Evolutionary conservation across 352 stramenopile species (phyloP), one percentile per base, ranked within the genome.

Genomic region (Globisporangium abappressorium): DNA sequence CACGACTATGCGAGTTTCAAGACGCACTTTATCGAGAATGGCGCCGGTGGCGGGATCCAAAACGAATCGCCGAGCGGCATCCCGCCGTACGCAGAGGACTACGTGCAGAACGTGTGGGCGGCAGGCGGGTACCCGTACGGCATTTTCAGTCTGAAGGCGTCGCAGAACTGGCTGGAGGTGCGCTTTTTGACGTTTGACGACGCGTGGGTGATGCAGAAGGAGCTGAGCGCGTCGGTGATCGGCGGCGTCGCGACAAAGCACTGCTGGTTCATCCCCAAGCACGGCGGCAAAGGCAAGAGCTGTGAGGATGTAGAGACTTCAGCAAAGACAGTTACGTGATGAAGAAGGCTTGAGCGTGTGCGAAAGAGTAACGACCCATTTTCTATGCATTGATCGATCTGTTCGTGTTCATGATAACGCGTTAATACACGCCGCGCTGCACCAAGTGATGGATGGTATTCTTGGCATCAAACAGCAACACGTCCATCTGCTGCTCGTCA

Each of bases 31-130:
- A 76, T 92, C 18, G 76, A 91, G 72, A 94, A 94, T 60, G 86
- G 86, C 28, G 86, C 84, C 9, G 86, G 86, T 57, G 86, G 86
- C 22, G 86, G 86, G 57, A 94, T 94, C 70, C 76, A 90, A 62
- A 92, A 90, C 63, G 82, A 90, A 59, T 91, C 87, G 49, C 77
- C 85, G 14, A 90, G 83, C 20, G 83, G 84, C 46, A 89, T 93
- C 33, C 81, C 83, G 3, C 68, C 75, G 43, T 82, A 79, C 6
- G 43, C 43, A 60, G 84, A 75, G 2, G 47, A 63, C 6, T 79
- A 83, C 30, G 70, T 93, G 1, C 69, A 82, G 51, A 82, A 80
- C 24, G 33, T 84, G 11, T 94, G 84, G 86, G 74, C 74, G 2
- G 84, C 83, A 7, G 79, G 75, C 26, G 81, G 82, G n/a, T 78